These are phyloP conservation scores for Porpolomopsis calyptriformis DNA, from an alignment of 768 basidiomycete genomes.

Conservation along the genomic window DNA sequence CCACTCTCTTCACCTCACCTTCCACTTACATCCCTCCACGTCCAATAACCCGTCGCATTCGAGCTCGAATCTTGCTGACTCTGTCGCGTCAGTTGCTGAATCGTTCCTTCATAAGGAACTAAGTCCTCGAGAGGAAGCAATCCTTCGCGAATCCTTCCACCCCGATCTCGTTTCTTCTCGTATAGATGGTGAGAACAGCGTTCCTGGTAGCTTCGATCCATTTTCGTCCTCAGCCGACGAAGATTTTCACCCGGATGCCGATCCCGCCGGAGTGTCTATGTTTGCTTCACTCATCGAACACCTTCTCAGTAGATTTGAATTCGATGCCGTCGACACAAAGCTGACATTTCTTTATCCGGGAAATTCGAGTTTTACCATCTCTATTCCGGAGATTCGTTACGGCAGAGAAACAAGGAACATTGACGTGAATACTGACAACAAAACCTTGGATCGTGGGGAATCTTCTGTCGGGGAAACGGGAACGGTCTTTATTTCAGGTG, in stretches of 20 bases:
- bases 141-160: constrained; percentile 60
- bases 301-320: constrained; percentile 68
- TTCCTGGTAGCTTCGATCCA: constrained; percentile 64
- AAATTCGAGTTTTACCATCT: constrained; percentile 50
- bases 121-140: constrained; percentile 55
- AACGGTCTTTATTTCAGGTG: constrained; percentile 44
- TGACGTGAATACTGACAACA: neutral
- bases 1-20: constrained; percentile 57
- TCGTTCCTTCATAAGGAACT: constrained; percentile 82
- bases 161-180: constrained; percentile 23
- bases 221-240: constrained; percentile 38
- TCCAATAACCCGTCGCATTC: constrained; percentile 14
- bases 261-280: constrained; percentile 68
- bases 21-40: constrained; percentile 33
- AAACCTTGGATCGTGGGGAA: constrained; percentile 4
- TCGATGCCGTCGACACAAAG: constrained; percentile 57
- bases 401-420: constrained; percentile 28
- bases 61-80: constrained; percentile 50
- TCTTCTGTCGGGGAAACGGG: constrained; percentile 26
- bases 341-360: constrained; percentile 60
- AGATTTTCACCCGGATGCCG: constrained; percentile 32
- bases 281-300: constrained; percentile 74
- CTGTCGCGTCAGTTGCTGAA: constrained; percentile 76
- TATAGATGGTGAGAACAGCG: constrained; percentile 26
- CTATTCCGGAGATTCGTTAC: constrained; percentile 49